Base-by-base conservation (phyloP, 768 basidiomycete genomes). In the Cystoderma amianthinum region DNA sequence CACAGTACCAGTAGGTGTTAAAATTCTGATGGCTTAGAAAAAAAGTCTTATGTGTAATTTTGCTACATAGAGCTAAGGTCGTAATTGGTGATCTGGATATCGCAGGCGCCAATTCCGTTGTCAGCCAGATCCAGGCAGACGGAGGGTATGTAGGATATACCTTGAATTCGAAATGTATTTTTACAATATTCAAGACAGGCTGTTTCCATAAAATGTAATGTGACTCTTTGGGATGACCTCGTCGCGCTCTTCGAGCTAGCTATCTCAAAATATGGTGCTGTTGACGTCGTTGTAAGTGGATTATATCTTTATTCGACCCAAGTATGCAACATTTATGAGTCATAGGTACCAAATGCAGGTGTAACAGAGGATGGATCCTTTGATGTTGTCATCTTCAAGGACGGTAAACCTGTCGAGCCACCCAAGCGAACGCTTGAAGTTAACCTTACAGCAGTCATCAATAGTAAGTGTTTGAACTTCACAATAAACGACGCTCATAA, bases 161-260 rank as follows among this genome's bases (percentile, higher is more conserved):
- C 20, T 28, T 21, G 21, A 13, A 32, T 32, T 18, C 38, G 23
- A 21, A 25, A 37, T 39, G 36, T 22, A 39, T 28, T 32, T 28
- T 18, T 35, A 32, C 52, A n/a, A n/a, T n/a, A n/a, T n/a, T n/a
- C n/a, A n/a, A 78, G 77, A 3, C 48, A 63, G 16, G 76, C 72
- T 5, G 49, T 59, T 9, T 65, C 55, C 34, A 57, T 65, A 20
- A 61, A 56, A 37, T 77, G 75, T 51, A 62, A 80, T 49, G 78
- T 81, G 24, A 65, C 65, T 4, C 50, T 59, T 1, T 81, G 74
- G 68, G 76, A 80, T 4, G 67, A 79, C 36, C 71, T 72, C 41
- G 64, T 73, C 5, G 59, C 64, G 3, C 46, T 79, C 50, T 80
- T 78, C 46, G 71, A 76, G 41, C 53, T 67, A 21, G 72, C 74